phyloP scores from a whole-genome alignment of 495 filamentous ascomycete genomes.

The Copromyces sp. region DNA sequence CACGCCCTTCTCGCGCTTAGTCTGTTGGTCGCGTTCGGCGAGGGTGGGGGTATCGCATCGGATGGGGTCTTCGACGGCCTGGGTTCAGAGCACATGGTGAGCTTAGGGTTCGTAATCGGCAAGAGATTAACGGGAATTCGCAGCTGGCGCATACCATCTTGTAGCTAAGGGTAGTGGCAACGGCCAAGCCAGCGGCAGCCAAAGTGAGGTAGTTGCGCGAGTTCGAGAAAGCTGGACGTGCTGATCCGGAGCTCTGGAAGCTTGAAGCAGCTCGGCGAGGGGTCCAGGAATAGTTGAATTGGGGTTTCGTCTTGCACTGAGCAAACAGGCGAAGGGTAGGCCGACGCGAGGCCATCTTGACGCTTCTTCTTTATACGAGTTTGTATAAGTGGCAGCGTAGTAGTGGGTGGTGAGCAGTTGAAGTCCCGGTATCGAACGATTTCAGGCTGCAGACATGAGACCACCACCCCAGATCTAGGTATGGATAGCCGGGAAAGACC shows the following conservation, averaged over 20 bases:
- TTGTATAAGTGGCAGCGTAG: background rate
- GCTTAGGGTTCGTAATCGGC: background rate
- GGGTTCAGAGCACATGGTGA: background rate
- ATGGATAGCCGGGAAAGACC: conserved; percentile 5
- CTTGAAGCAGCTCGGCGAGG: conserved; percentile 13
- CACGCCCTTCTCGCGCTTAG: conserved; percentile 56
- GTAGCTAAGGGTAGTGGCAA: conserved; percentile 16
- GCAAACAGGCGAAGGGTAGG: conserved; percentile 15
- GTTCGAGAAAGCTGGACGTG: conserved; percentile 4
- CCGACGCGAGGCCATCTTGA: conserved; percentile 17
- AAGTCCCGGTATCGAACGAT: conserved; percentile 13
- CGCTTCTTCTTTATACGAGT: conserved; percentile 1
- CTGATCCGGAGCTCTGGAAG: conserved; percentile 1
- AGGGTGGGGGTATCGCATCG: conserved; percentile 44
- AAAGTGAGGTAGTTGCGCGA: conserved; percentile 11
- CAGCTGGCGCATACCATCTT: conserved; percentile 20
- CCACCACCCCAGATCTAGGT: conserved; percentile 16
- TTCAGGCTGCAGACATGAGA: conserved; percentile 17
- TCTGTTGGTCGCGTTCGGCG: conserved; percentile 58
- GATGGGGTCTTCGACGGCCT: conserved; percentile 30
- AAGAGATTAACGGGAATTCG: background rate
- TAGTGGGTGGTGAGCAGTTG: conserved; percentile 1
- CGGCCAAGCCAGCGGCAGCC: conserved; percentile 17
- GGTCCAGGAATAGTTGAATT: conserved; percentile 4
- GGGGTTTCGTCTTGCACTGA: conserved; percentile 14